phyloP scores from a whole-genome alignment of 768 basidiomycete genomes.

The Serpula lacrymans region DNA sequence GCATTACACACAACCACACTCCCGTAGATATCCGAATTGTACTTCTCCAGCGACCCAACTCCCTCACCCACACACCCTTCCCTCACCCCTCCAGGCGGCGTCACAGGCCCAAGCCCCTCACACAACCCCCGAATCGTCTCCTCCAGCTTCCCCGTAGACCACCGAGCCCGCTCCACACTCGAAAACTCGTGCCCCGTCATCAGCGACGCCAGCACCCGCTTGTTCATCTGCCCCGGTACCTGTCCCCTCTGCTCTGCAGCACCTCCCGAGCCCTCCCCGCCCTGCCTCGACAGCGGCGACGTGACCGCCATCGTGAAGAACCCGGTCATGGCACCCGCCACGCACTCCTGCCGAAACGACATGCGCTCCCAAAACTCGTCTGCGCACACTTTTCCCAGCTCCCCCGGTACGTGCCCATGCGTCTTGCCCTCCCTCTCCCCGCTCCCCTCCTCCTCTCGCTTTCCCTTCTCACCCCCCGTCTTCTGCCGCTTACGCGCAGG shows the following conservation, averaged over 20 bases:
- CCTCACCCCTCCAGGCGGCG: too few species aligned
- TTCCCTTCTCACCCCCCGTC: slow-evolving; percentile 18
- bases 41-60: slow-evolving; percentile 57
- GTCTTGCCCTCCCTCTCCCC: slow-evolving; percentile 32
- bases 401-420: too few species aligned
- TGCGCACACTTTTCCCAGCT: slow-evolving; percentile 54
- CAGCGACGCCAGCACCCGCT: slow-evolving; percentile 66
- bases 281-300: slow-evolving; percentile 16
- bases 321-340: slow-evolving; percentile 85
- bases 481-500: slow-evolving; percentile 56
- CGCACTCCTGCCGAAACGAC: slow-evolving; percentile 94
- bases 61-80: too few species aligned
- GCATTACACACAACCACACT: slow-evolving; percentile 48
- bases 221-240: slow-evolving; percentile 62
- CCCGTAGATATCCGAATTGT: slow-evolving; percentile 59
- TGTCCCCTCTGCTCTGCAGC: slow-evolving; percentile 56
- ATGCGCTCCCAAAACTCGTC: slow-evolving; percentile 98
- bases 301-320: slow-evolving; percentile 77
- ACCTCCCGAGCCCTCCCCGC: slow-evolving; percentile 37
- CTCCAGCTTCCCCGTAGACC: slow-evolving; percentile 72
- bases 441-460: slow-evolving; percentile 23
- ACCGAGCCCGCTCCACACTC: slow-evolving; percentile 55
- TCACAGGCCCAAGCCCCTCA: slow-evolving; percentile 49
- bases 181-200: slow-evolving; percentile 79
- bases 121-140: slow-evolving; percentile 67